Evolutionary conservation across 768 basidiomycete species (phyloP).

Genomic region (Suillus placidus): DNA sequence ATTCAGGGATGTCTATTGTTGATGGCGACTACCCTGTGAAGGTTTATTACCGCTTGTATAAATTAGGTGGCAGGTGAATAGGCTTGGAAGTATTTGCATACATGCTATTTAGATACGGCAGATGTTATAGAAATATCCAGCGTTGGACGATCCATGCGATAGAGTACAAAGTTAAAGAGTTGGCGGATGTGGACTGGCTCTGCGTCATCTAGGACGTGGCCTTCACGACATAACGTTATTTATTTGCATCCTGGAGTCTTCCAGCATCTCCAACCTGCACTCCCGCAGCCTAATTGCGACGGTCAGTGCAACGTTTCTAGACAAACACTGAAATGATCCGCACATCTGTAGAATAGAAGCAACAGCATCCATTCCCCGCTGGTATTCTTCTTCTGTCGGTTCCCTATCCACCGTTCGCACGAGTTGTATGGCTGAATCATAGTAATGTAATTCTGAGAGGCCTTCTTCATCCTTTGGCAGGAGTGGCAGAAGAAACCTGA

Average conservation of each 20-base stretch:
- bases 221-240: constrained; percentile 14
- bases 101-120: background rate
- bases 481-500: constrained; percentile 73
- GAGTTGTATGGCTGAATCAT: constrained; percentile 75
- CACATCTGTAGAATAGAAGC: constrained; percentile 64
- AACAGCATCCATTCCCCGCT: constrained; percentile 62
- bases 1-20: background rate
- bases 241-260: constrained; percentile 52
- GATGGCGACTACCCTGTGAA: background rate
- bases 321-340: constrained; percentile 22
- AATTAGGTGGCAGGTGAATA: background rate
- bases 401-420: constrained; percentile 63
- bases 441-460: constrained; percentile 72
- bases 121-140: background rate
- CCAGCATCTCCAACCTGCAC: constrained; percentile 66
- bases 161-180: background rate
- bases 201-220: background rate
- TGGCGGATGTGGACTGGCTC: background rate
- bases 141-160: background rate
- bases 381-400: constrained; percentile 69
- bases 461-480: constrained; percentile 60
- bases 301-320: background rate
- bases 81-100: background rate
- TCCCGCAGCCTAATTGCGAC: constrained; percentile 53
- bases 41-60: background rate